phyloP scores from a whole-genome alignment of 129 eudicot genomes.

The carrot (Daucus carota) region DH1_v3.0 NC_030387.2:14455501-14456000 shows the following conservation, averaged over 20 bases:
- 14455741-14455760: constrained; percentile 35
- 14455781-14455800: constrained; percentile 26
- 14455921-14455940: constrained; percentile 30
- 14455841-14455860: constrained; percentile 23
- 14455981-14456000: constrained; percentile 29
- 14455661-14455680: constrained; percentile 22
- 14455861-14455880: constrained; percentile 26
- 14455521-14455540: constrained; percentile 17
- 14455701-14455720: constrained; percentile 18
- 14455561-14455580: constrained; percentile 31
- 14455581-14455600: constrained; percentile 33
- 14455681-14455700: constrained; percentile 38
- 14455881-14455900: constrained; percentile 28
- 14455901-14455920: constrained; percentile 37
- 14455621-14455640: constrained; percentile 26
- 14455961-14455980: constrained; percentile 35
- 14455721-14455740: constrained; percentile 24
- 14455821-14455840: constrained; percentile 25
- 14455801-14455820: constrained; percentile 30
- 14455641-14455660: constrained; percentile 27
- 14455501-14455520: constrained; percentile 35
- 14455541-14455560: constrained; percentile 20
- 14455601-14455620: constrained; percentile 42
- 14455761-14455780: constrained; percentile 26
- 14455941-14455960: constrained; percentile 17